Evolutionary conservation across 208 protist genomes (phyloP).

Genomic region (Wallacemonas sp.): DNA sequence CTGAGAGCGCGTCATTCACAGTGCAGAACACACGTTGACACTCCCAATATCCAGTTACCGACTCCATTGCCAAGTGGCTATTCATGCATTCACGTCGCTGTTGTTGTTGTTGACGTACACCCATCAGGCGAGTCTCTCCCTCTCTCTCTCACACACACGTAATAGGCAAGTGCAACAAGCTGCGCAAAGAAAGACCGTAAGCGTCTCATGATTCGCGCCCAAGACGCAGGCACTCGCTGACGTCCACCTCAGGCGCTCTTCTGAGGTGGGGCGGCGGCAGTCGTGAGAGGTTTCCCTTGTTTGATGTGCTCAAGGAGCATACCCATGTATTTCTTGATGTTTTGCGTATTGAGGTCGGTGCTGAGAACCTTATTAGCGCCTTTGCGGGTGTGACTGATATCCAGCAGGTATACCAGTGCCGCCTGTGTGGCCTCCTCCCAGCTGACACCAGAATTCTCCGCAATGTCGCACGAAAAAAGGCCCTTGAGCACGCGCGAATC

Average conservation of each 20-base stretch:
- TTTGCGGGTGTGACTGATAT: conserved; percentile 18
- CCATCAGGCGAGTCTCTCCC: too few relatives aligned
- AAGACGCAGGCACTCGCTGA: too few relatives aligned
- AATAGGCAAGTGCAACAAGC: neutral
- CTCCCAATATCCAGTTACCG: too few relatives aligned
- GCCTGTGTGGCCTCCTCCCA: conserved; percentile 92
- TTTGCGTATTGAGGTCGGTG: conserved; percentile 31
- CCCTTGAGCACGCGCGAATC: conserved; percentile 38
- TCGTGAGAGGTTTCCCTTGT: conserved; percentile 14
- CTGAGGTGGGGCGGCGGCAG: neutral
- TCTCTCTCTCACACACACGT: too few relatives aligned
- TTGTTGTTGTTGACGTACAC: too few relatives aligned
- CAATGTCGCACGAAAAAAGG: conserved; percentile 59
- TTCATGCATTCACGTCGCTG: too few relatives aligned
- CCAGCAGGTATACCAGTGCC: conserved; percentile 65
- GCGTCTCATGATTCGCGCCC: neutral
- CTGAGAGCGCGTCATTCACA: too few relatives aligned
- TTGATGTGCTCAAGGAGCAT: conserved; percentile 34
- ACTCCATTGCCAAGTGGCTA: too few relatives aligned
- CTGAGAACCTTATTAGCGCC: conserved; percentile 16
- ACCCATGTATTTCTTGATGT: conserved; percentile 66
- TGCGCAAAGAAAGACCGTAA: conserved; percentile 6
- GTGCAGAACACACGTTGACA: too few relatives aligned
- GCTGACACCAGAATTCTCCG: conserved; percentile 39
- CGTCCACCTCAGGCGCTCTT: too few relatives aligned